Evolutionary conservation across 306 rosid species (phyloP).

Genomic region (Delonix regia): DNA sequence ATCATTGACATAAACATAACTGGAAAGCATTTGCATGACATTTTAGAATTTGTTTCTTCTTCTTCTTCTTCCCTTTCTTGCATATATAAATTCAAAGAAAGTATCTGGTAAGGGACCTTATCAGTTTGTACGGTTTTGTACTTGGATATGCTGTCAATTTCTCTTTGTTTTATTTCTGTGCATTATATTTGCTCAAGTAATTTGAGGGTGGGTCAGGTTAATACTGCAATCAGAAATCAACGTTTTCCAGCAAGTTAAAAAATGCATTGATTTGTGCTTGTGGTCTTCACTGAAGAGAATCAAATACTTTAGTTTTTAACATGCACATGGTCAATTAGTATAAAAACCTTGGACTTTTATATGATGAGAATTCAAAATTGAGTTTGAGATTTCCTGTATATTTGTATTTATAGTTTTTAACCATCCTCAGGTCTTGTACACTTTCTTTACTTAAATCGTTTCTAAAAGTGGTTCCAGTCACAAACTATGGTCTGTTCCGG

Average conservation of each 20-base stretch:
- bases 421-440: neutral
- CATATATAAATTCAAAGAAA: neutral
- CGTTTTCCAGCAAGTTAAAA: conserved; percentile 1
- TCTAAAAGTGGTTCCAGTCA: neutral
- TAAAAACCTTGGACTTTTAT: neutral
- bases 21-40: neutral
- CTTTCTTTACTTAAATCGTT: conserved; percentile 14
- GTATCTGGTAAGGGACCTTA: neutral
- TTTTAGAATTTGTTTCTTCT: conserved; percentile 6
- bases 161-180: neutral
- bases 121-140: neutral
- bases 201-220: neutral
- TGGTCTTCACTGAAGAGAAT: neutral
- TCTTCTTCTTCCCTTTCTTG: neutral
- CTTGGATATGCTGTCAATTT: neutral
- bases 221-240: neutral
- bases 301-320: neutral
- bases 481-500: neutral
- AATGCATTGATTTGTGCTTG: neutral
- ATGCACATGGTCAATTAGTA: neutral
- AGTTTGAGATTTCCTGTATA: neutral
- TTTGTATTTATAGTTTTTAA: neutral
- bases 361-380: neutral
- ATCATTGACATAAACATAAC: neutral
- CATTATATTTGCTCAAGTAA: neutral